phyloP scores from a whole-genome alignment of 208 protist genomes.

The Crithidia bombi region DNA sequence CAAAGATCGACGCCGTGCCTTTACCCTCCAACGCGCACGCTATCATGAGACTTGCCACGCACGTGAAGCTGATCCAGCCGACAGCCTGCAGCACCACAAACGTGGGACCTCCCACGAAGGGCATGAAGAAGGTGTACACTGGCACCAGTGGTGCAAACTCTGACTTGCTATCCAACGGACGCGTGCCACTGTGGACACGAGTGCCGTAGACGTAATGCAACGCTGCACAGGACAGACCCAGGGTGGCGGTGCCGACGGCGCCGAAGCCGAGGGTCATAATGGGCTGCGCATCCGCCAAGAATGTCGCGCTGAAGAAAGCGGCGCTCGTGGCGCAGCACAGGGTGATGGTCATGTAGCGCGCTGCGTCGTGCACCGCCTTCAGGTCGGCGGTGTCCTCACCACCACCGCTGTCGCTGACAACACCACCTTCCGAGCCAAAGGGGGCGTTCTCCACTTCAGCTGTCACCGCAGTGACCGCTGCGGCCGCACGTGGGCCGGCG shows the following conservation, averaged over 20 bases:
- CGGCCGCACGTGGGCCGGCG: conserved; percentile 16
- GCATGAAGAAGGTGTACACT: conserved; percentile 74
- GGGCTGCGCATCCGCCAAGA: conserved; percentile 49
- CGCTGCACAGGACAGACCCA: conserved; percentile 62
- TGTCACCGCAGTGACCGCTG: background rate
- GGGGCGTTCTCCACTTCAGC: background rate
- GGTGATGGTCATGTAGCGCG: conserved; percentile 58
- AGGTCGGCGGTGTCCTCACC: conserved; percentile 1
- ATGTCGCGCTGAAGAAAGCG: conserved; percentile 52
- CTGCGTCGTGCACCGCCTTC: conserved; percentile 39
- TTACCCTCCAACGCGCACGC: conserved; percentile 48
- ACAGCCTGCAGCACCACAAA: conserved; percentile 65
- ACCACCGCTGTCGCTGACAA: background rate
- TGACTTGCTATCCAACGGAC: conserved; percentile 2
- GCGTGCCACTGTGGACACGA: conserved; percentile 51
- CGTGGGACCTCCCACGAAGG: conserved; percentile 58
- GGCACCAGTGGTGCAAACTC: background rate
- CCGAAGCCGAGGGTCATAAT: conserved; percentile 67
- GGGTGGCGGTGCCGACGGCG: conserved; percentile 43
- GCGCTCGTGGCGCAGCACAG: conserved; percentile 42
- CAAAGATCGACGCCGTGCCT: conserved; percentile 41
- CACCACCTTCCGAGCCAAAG: background rate
- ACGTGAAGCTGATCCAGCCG: conserved; percentile 63
- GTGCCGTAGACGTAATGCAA: conserved; percentile 68
- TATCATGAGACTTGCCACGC: conserved; percentile 45